phyloP scores from a whole-genome alignment of 2,329 filamentous ascomycete genomes.

The Alternaria arbusti region DNA sequence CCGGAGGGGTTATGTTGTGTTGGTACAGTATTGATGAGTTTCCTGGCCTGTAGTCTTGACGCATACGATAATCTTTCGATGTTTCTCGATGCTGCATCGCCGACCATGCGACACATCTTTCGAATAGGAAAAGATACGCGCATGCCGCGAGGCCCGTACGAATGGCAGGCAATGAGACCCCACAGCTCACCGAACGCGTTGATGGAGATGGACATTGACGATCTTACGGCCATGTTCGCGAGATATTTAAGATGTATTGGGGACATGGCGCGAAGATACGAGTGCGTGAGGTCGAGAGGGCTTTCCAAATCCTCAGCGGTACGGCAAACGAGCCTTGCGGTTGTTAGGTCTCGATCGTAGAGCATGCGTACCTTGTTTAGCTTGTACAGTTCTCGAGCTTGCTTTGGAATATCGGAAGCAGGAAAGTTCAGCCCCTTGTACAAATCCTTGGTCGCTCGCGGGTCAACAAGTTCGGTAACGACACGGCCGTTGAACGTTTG shows the following conservation, averaged over 20 bases:
- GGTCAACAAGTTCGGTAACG: conserved; percentile 85
- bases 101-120: conserved; percentile 88
- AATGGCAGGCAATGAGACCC: conserved; percentile 87
- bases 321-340: conserved; percentile 81
- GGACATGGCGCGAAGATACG: conserved; percentile 87
- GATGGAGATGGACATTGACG: conserved; percentile 93
- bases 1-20: conserved; percentile 83
- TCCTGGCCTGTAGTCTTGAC: conserved; percentile 81
- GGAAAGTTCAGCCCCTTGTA: conserved; percentile 91
- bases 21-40: conserved; percentile 84
- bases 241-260: conserved; percentile 90
- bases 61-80: conserved; percentile 89
- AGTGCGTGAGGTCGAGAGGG: conserved; percentile 82
- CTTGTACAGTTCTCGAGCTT: conserved; percentile 87
- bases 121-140: conserved; percentile 89
- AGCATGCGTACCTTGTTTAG: conserved; percentile 87
- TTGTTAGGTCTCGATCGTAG: conserved; percentile 82
- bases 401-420: conserved; percentile 83
- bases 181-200: conserved; percentile 85
- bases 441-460: conserved; percentile 76
- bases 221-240: conserved; percentile 86
- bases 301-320: conserved; percentile 73
- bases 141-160: conserved; percentile 79
- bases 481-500: conserved; percentile 81
- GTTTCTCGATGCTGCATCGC: conserved; percentile 84